Percentiles rank a stretch among this genome's conserved stretches.
Evolutionary conservation across 139 green algal genomes (phyloP).

Genomic region (Chlorella sp.): DNA sequence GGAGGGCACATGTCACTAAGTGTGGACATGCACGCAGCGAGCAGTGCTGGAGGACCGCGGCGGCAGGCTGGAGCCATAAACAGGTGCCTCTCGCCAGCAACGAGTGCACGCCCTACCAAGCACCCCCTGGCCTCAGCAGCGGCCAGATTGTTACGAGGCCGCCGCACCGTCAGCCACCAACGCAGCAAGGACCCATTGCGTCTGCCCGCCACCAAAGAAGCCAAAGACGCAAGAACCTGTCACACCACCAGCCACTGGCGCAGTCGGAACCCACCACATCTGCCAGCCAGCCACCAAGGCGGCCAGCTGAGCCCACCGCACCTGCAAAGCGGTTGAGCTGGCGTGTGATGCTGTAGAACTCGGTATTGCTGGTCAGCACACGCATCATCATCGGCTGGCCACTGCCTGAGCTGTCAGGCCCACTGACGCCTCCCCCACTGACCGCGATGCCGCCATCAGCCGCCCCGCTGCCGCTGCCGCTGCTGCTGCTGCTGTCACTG

Average conservation of each 20-base stretch:
- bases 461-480: background rate
- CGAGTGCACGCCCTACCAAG: too few relatives aligned
- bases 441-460: background rate
- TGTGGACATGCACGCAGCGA: background rate
- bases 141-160: too few relatives aligned
- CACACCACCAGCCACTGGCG: too few relatives aligned
- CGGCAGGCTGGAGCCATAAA: background rate
- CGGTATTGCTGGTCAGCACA: constrained; percentile 20
- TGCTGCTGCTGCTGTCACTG: background rate
- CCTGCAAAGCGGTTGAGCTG: constrained; percentile 39
- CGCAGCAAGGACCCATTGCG: too few relatives aligned
- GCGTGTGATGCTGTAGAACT: constrained; percentile 37
- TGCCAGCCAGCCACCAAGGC: background rate
- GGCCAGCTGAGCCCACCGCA: background rate
- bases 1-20: background rate
- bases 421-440: background rate
- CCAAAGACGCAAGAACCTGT: too few relatives aligned
- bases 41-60: background rate
- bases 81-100: too few relatives aligned
- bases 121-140: too few relatives aligned
- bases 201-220: too few relatives aligned
- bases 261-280: too few relatives aligned
- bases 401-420: background rate
- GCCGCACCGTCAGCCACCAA: too few relatives aligned
- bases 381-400: background rate